A percentile compares a stretch with the other conserved stretches of the same genome.
phyloP scores from a whole-genome alignment of 371 early-diverging fungal genomes.

The Rhizopus microsporus region DNA sequence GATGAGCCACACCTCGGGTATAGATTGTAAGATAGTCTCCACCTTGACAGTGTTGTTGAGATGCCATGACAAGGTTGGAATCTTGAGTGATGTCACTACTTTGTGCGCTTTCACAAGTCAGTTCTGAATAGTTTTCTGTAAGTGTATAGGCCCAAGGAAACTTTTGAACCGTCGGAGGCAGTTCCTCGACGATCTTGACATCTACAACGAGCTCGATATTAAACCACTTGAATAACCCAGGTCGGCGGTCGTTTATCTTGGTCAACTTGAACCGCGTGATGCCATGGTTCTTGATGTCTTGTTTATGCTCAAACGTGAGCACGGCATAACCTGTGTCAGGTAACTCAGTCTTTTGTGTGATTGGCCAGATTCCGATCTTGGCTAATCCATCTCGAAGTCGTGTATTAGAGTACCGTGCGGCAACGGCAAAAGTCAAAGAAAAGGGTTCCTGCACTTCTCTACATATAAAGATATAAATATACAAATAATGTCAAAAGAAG shows the following conservation, averaged over 20 bases:
- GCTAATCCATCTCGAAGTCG: constrained; percentile 16
- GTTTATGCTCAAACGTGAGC: constrained; percentile 20
- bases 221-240: constrained; percentile 1
- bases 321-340: constrained; percentile 17
- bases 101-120: background rate
- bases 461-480: background rate
- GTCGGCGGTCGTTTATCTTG: constrained; percentile 13
- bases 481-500: background rate
- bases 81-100: constrained; percentile 2
- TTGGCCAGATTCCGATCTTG: constrained; percentile 20
- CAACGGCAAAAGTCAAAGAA: constrained; percentile 21
- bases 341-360: background rate
- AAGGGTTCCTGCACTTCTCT: constrained; percentile 29
- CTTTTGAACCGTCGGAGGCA: constrained; percentile 15
- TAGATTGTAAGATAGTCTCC: constrained; percentile 28
- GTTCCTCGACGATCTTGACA: constrained; percentile 20
- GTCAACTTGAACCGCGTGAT: constrained; percentile 18
- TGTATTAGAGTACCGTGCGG: constrained; percentile 23
- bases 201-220: constrained; percentile 24
- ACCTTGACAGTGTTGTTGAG: constrained; percentile 17
- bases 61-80: constrained; percentile 4
- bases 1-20: constrained; percentile 26
- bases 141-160: constrained; percentile 23
- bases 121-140: background rate
- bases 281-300: constrained; percentile 20